Evolutionary conservation across 352 stramenopile genomes (phyloP), one percentile per base, ranked within the genome.

Genomic region (Pythium rhizo-oryzae): DNA sequence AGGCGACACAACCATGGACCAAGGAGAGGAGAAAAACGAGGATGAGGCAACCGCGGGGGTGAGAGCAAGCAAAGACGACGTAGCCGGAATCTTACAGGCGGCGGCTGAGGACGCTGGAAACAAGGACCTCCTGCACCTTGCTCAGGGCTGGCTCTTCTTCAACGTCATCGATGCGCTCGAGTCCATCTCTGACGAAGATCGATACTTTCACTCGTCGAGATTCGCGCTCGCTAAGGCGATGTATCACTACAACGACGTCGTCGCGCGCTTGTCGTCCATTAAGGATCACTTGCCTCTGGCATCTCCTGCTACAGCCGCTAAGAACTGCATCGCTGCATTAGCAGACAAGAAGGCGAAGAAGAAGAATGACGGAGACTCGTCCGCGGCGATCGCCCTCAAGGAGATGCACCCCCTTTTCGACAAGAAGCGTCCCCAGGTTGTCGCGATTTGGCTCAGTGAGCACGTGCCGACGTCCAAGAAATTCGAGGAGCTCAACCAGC

Each of bases 401-500:
- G 65, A 67, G 25, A 68, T 81, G 64, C 61, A 68, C 18, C 59
- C 67, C 16, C 44, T 81, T 2, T 81, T 81, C 57, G 75, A 81
- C 55, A 78, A 78, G 59, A 59, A 64, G 19, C 71, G 75, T 15
- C 69, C 68, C 7, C 75, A 81, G 37, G 58, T 81, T 2, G 75
- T 81, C 5, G 66, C 68, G 11, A 91, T 93, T 52, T 93, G 83
- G 85, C 77, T 93, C 24, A 87, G 82, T 0, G 83, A 93, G 71
- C 82, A 90, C 50, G 83, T 93, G 15, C 79, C 85, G 8, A 71
- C 54, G 2, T 73, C 77, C 8, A 93, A 93, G 63, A 91, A 89
- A 59, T 93, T 92, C 65, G 85, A 93, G 51, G 85, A 91, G 53
- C 70, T 93, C 33, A 93, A 93, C 64, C 85, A 93, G 60, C 81